Base-by-base conservation (phyloP, 2,329 filamentous ascomycete species). In the Colletotrichum musicola region DNA sequence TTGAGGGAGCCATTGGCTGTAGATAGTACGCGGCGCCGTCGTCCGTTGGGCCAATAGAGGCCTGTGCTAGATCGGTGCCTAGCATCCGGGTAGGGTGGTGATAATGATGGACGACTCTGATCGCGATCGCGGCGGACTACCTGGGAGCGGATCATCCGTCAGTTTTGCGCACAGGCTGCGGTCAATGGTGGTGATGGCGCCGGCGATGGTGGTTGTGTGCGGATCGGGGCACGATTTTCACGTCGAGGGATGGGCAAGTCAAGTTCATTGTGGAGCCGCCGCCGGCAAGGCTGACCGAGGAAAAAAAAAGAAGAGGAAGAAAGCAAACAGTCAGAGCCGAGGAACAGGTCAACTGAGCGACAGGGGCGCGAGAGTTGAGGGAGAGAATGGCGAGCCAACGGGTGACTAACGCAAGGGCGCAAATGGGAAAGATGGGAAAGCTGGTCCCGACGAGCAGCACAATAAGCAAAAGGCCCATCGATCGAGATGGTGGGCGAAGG, bases 21-120 rank as follows among this genome's bases (percentile, higher is more conserved):
- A 25, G 57, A 60, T 51, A 18, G 46, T 59, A 18, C 44, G 56
- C 51, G 25, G 44, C 44, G 14, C 30, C 57, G 35, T 30, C 9
- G 47, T 35, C 46, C 57, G 57, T 50, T 42, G 47, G 46, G 14
- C 57, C 46, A 60, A 51, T 60, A 54, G 47, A n/a, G 49, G 59
- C 9, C 49, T 7, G 9, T 35, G 30, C 49, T 54, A 46, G 30
- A 16, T 35, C 59, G 59, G 53, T 62, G 49, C 22, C 49, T 44
- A 46, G 49, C 47, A 54, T 62, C 59, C 20, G 59, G 55, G 42
- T 1, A 35, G 30, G 30, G 7, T 35, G 30, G 30, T 35, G 30
- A 35, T 35, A 35, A 35, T 35, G 40, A 46, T 47, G 55, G 55
- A n/a, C 59, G n/a, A 22, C 35, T 27, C 7, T 50, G 57, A 60